Evolutionary conservation across 2,329 filamentous ascomycete species (phyloP).

Genomic region (Diplodia scrobiculata): DNA sequence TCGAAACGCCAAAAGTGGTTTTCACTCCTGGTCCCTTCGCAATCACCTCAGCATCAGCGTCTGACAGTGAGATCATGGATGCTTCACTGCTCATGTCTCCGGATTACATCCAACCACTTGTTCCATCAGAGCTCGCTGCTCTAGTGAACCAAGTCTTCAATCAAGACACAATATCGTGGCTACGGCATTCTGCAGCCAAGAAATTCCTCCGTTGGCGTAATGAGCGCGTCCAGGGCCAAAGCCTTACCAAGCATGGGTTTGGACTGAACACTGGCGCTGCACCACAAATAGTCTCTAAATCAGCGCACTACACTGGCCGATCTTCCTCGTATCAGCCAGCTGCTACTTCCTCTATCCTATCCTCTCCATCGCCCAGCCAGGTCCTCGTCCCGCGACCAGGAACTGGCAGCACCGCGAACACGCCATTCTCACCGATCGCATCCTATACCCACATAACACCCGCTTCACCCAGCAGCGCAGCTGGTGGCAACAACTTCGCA

Average conservation of each 20-base stretch:
- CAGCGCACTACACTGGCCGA: constrained; percentile 17
- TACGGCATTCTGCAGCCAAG: constrained; percentile 78
- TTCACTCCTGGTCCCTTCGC: constrained; percentile 61
- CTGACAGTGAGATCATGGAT: constrained; percentile 83
- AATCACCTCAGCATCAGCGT: constrained; percentile 71
- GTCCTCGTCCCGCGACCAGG: constrained; percentile 42
- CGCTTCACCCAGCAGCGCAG: constrained; percentile 41
- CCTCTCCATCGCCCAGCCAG: constrained; percentile 43
- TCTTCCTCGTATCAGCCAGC: constrained; percentile 37
- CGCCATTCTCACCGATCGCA: constrained; percentile 37
- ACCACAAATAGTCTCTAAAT: constrained; percentile 23
- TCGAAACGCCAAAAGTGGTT: constrained; percentile 9
- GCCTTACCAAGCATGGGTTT: constrained; percentile 33
- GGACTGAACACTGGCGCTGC: constrained; percentile 31
- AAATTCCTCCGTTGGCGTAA: constrained; percentile 73
- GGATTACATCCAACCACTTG: constrained; percentile 80
- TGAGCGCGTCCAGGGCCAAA: constrained; percentile 15
- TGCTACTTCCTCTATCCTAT: constrained; percentile 42
- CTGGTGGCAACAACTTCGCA: constrained; percentile 39
- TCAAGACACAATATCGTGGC: constrained; percentile 73
- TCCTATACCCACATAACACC: constrained; percentile 40
- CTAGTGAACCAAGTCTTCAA: constrained; percentile 78
- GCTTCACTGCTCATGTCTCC: constrained; percentile 91
- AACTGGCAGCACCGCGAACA: constrained; percentile 16
- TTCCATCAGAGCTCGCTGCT: constrained; percentile 69